Evolutionary conservation across 2,329 filamentous ascomycete genomes (phyloP), one percentile per base, ranked within the genome.

Genomic region (Didymella pomorum): DNA sequence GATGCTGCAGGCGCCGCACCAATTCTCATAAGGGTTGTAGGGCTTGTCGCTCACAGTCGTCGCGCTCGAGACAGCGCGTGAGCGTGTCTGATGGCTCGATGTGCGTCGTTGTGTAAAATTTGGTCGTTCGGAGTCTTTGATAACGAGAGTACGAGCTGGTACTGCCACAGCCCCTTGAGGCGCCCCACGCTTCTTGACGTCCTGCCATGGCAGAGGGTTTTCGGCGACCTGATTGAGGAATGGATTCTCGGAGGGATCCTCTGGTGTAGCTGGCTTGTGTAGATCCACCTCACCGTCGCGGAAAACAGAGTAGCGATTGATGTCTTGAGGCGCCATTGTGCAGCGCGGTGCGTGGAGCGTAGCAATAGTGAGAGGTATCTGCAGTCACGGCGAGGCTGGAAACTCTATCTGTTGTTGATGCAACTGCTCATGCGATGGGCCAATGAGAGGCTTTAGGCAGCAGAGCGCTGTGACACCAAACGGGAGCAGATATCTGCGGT

Each of bases 1-100:
- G 23, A 59, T 29, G 2, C 60, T 64, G 62, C 73, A 76, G 9
- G 73, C 68, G 23, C 72, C 73, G 41, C 73, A 76, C 70, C 70
- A 76, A 35, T 74, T 71, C 60, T 72, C 68, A 37, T 66, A 60
- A 2, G 56, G 57, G 31, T 71, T 67, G 35, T 57, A 42, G 3
- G 26, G 23, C 44, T 64, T 69, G 26, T 67, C 63, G 31, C 46
- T 58, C 18, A 48, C 51, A 4, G 54, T 50, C 0, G 63, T 65
- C 1, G 60, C 57, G 6, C 20, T 56, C 3, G 67, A 64, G 1
- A 49, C 7, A 8, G 50, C 39, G n/a, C 52, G 54, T 5, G 53
- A 45, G 45, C 58, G 64, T 12, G 44, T 44, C 37, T 53, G 33
- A 14, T 37, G 33, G 5, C 42, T 37, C 2, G 42, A 35, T 8